Conservation (phyloP, 257 asterid species). For the Lantana camara region DNA sequence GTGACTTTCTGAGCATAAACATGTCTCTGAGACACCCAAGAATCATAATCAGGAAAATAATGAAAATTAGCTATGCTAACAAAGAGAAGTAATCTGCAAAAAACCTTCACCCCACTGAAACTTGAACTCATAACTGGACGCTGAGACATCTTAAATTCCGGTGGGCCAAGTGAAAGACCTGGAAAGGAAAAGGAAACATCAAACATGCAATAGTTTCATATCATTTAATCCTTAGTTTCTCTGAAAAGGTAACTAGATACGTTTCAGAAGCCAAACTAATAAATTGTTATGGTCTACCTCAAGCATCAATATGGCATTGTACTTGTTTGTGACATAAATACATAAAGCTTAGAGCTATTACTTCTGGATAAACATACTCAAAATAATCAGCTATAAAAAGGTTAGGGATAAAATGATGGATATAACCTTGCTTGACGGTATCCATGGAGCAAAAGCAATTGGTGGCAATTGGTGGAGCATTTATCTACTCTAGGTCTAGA, state of each 20-base stretch:
- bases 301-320: not conserved
- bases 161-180: slow-evolving; percentile 36
- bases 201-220: slow-evolving; percentile 7
- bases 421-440: slow-evolving; percentile 35
- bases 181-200: slow-evolving; percentile 30
- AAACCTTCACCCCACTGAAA: slow-evolving; percentile 39
- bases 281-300: slow-evolving; percentile 18
- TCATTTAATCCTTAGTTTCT: not conserved
- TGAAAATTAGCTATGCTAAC: slow-evolving; percentile 8
- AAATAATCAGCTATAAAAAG: not conserved
- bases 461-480: slow-evolving; percentile 45
- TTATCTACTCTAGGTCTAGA: slow-evolving; percentile 16
- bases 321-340: not conserved
- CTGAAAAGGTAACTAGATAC: not conserved
- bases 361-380: not conserved
- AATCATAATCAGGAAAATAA: not conserved
- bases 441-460: slow-evolving; percentile 41
- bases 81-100: no score
- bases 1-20: no score
- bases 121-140: slow-evolving; percentile 27
- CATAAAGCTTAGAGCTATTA: not conserved
- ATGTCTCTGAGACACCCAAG: not conserved
- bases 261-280: slow-evolving; percentile 5
- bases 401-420: no score
- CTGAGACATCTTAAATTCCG: slow-evolving; percentile 31